phyloP scores from a whole-genome alignment of 1,139 yeast genomes.

The Saccharomyces hybrid region DNA sequence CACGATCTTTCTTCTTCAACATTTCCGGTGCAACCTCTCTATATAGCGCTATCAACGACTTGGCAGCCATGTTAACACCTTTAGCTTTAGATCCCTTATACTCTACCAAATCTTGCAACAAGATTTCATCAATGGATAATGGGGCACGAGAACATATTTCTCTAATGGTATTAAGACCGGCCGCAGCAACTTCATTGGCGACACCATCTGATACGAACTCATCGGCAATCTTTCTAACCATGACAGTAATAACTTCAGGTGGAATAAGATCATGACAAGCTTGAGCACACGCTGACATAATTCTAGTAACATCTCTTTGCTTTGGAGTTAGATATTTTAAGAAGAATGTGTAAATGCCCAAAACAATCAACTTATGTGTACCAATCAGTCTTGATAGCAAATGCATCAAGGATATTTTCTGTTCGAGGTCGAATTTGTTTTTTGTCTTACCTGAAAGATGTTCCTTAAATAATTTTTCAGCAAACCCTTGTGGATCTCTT shows the following conservation, averaged over 20 bases:
- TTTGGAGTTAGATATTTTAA: slow-evolving; percentile 88
- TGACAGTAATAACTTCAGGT: slow-evolving; percentile 74
- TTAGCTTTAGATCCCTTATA: slow-evolving; percentile 91
- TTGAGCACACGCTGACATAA: slow-evolving; percentile 95
- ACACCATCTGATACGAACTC: slow-evolving; percentile 98
- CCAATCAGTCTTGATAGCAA: slow-evolving; percentile 83
- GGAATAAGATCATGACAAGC: slow-evolving; percentile 95
- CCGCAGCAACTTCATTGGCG: slow-evolving; percentile 94
- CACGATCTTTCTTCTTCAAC: slow-evolving; percentile 84
- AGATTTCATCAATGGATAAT: slow-evolving; percentile 76
- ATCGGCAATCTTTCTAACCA: slow-evolving; percentile 87
- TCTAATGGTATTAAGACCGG: slow-evolving; percentile 90
- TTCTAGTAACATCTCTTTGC: slow-evolving; percentile 87
- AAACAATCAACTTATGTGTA: slow-evolving; percentile 82
- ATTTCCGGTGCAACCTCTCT: slow-evolving; percentile 95
- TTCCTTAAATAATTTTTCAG: slow-evolving; percentile 66
- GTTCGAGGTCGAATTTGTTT: slow-evolving; percentile 71
- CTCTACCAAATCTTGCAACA: slow-evolving; percentile 80
- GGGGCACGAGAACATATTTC: slow-evolving; percentile 92
- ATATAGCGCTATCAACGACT: slow-evolving; percentile 76
- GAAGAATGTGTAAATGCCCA: slow-evolving; percentile 84
- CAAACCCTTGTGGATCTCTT: slow-evolving; percentile 96
- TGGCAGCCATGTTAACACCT: slow-evolving; percentile 90
- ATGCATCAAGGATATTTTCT: slow-evolving; percentile 80
- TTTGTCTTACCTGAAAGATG: slow-evolving; percentile 65